Conservation (phyloP, 2,329 filamentous ascomycete species). For the Arachnomyces sp. region DNA sequence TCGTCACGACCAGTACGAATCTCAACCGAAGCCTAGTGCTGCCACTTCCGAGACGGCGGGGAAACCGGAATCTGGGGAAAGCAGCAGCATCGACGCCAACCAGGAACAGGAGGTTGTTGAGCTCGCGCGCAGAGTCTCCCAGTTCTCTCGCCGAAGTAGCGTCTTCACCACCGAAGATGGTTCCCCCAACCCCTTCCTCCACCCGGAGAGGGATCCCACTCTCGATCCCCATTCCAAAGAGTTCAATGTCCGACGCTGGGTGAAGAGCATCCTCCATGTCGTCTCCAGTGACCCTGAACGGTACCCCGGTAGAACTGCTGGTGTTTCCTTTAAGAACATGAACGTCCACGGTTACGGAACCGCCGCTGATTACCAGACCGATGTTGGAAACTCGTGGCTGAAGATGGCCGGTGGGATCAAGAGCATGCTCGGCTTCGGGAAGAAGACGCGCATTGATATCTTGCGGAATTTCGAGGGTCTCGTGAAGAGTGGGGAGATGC, state of each 20-base stretch:
- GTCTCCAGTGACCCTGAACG: slow-evolving; percentile 28
- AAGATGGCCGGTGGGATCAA: slow-evolving; percentile 24
- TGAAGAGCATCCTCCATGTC: slow-evolving; percentile 38
- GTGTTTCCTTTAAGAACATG: slow-evolving; percentile 33
- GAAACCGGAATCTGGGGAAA: too few species aligned
- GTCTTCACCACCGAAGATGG: slow-evolving; percentile 8
- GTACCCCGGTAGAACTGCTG: slow-evolving; percentile 31
- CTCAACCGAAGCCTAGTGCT: too few species aligned
- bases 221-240: slow-evolving; percentile 39
- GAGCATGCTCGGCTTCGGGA: slow-evolving; percentile 21
- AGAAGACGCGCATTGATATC: slow-evolving; percentile 47
- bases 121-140: slow-evolving; percentile 19
- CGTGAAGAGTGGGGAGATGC: slow-evolving; percentile 49
- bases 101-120: too few species aligned
- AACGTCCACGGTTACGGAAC: slow-evolving; percentile 32
- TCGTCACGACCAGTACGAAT: too few species aligned
- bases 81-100: too few species aligned
- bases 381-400: slow-evolving; percentile 36
- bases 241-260: slow-evolving; percentile 41
- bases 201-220: slow-evolving; percentile 24
- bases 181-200: slow-evolving; percentile 28
- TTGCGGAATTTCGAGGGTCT: slow-evolving; percentile 57
- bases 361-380: slow-evolving; percentile 37
- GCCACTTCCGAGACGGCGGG: too few species aligned
- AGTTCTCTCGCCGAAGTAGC: slow-evolving; percentile 19